Conservation (phyloP, 805 yeast genomes). For the Hanseniaspora pseudoguilliermondii region DNA sequence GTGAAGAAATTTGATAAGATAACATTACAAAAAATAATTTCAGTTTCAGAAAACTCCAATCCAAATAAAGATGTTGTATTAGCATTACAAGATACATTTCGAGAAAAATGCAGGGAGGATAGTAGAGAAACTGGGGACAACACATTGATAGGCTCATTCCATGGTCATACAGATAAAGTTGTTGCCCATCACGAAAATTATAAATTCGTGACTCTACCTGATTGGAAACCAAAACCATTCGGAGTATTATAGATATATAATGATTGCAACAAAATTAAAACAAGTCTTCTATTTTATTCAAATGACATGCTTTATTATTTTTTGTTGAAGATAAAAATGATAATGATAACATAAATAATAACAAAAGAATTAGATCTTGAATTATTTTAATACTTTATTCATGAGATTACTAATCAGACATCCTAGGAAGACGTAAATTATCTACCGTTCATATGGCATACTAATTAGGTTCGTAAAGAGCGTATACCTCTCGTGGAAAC, state of each 20-base stretch:
- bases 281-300: neutral
- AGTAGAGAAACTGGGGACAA: too few species aligned
- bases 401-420: conserved; percentile 48
- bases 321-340: neutral
- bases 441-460: conserved; percentile 70
- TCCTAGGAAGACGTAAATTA: conserved; percentile 69
- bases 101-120: too few species aligned
- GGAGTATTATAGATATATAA: conserved; percentile 29
- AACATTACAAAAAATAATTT: neutral
- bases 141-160: neutral
- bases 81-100: too few species aligned
- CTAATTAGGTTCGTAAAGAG: conserved; percentile 59
- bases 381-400: neutral
- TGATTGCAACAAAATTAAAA: neutral
- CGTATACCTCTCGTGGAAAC: conserved; percentile 90
- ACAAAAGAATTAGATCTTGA: neutral
- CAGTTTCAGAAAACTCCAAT: neutral
- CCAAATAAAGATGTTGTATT: neutral
- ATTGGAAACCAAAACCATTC: conserved; percentile 47
- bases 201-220: conserved; percentile 25
- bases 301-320: too few species aligned
- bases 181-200: neutral
- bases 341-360: neutral
- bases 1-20: neutral
- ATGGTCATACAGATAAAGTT: neutral